Evolutionary conservation across 768 basidiomycete species (phyloP).

Genomic region (Crassisporium funariophilum): DNA sequence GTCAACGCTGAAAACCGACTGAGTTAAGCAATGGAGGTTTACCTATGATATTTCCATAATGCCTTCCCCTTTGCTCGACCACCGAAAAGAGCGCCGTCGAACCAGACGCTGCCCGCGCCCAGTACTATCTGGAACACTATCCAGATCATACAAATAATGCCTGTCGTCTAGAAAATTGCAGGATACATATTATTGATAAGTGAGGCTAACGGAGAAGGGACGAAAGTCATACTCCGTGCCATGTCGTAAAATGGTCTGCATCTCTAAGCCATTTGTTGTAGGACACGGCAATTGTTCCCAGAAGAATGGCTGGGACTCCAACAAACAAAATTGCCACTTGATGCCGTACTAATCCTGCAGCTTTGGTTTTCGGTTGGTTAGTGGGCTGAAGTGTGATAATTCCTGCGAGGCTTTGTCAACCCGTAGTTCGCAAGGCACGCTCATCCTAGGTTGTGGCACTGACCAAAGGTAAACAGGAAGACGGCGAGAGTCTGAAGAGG

Average conservation of each 20-base stretch:
- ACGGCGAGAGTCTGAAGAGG: slow-evolving; percentile 61
- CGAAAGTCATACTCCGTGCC: slow-evolving; percentile 69
- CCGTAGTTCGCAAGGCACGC: not conserved
- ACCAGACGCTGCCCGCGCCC: slow-evolving; percentile 82
- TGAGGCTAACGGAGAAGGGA: not conserved
- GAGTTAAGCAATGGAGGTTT: slow-evolving; percentile 6
- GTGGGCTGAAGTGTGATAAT: slow-evolving; percentile 79
- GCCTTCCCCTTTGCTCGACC: slow-evolving; percentile 71
- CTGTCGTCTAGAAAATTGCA: slow-evolving; percentile 50
- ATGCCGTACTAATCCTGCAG: slow-evolving; percentile 69
- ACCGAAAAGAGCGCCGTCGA: slow-evolving; percentile 66
- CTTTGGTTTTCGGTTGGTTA: slow-evolving; percentile 63
- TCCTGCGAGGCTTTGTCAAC: slow-evolving; percentile 39
- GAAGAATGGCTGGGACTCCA: slow-evolving; percentile 56
- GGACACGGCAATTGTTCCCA: slow-evolving; percentile 64
- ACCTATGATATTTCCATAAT: slow-evolving; percentile 87
- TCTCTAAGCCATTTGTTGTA: slow-evolving; percentile 58
- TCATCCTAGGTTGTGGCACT: not conserved
- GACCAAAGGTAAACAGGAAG: slow-evolving; percentile 63
- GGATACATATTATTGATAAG: not conserved
- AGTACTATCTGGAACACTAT: slow-evolving; percentile 58
- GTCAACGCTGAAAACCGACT: not conserved
- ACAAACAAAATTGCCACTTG: slow-evolving; percentile 59
- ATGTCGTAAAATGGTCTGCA: slow-evolving; percentile 64
- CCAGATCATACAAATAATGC: slow-evolving; percentile 64